These are phyloP conservation scores for Aspergillus versicolor DNA, from an alignment of 2,329 filamentous ascomycete genomes.

Conservation along the genomic window DNA sequence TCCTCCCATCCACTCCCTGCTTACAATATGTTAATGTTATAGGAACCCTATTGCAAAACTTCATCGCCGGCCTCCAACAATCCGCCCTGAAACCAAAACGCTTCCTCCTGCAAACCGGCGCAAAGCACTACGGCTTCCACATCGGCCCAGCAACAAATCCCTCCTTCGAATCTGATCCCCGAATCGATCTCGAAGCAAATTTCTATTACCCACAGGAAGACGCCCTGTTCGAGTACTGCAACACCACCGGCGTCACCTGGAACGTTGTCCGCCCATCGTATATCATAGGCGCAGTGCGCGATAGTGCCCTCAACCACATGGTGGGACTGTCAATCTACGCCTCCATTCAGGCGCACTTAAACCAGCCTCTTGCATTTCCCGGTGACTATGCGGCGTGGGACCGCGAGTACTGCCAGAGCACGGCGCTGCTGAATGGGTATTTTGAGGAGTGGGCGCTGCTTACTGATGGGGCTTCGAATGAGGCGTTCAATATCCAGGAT, in stretches of 20 bases:
- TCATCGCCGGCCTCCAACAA: background rate
- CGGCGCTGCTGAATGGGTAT: constrained; percentile 50
- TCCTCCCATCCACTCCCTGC: no score
- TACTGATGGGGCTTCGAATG: constrained; percentile 39
- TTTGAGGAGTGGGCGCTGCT: constrained; percentile 53
- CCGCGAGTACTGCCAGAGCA: constrained; percentile 41
- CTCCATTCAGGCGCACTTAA: constrained; percentile 45
- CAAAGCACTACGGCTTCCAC: constrained; percentile 55
- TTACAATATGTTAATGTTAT: no score
- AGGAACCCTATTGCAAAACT: constrained; percentile 2
- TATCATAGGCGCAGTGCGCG: constrained; percentile 51
- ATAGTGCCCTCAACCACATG: constrained; percentile 52
- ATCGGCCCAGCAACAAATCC: constrained; percentile 47
- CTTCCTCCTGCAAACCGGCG: constrained; percentile 42
- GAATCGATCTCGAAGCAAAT: constrained; percentile 48
- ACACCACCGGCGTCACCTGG: constrained; percentile 34
- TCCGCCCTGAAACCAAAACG: background rate
- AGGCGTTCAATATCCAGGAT: constrained; percentile 53
- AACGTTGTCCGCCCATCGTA: constrained; percentile 50
- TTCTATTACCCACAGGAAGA: constrained; percentile 60
- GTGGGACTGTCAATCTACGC: constrained; percentile 53
- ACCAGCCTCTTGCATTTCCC: constrained; percentile 45
- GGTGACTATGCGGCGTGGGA: constrained; percentile 48
- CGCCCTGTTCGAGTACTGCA: constrained; percentile 33
- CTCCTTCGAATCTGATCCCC: constrained; percentile 47